These are phyloP conservation scores for Schizonepeta tenuifolia DNA, from an alignment of 257 asterid species.

Conservation along the genomic window DNA sequence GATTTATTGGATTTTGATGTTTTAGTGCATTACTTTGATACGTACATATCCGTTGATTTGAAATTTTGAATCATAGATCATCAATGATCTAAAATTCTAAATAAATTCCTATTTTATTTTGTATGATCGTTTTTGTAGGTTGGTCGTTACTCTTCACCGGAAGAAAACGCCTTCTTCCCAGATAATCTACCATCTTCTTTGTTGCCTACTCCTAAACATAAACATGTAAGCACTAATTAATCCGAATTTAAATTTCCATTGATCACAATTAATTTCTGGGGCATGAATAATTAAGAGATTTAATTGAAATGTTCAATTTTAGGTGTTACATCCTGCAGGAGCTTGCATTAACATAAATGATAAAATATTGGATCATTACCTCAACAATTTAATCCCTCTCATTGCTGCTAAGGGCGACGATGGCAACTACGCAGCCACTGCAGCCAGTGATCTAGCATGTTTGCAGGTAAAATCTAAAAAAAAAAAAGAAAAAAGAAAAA, in stretches of 20 bases:
- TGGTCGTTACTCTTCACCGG: constrained; percentile 71
- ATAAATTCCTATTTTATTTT: too few relatives aligned
- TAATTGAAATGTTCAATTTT: not conserved
- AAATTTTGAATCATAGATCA: too few relatives aligned
- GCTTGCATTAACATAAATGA: constrained; percentile 67
- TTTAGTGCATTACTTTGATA: too few relatives aligned
- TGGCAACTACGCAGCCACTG: constrained; percentile 57
- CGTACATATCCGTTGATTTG: too few relatives aligned
- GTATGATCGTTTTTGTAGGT: constrained; percentile 43
- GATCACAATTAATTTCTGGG: not conserved
- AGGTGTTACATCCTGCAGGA: constrained; percentile 75
- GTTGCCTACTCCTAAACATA: constrained; percentile 38
- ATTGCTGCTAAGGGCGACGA: constrained; percentile 53
- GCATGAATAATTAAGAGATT: not conserved
- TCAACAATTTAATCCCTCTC: constrained; percentile 59
- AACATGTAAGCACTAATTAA: constrained; percentile 42
- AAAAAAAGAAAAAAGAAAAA: too few relatives aligned
- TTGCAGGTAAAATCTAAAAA: constrained; percentile 95
- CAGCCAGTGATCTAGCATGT: constrained; percentile 64
- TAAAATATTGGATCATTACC: constrained; percentile 59
- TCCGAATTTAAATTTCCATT: not conserved
- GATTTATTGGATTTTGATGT: too few relatives aligned
- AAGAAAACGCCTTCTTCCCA: constrained; percentile 81
- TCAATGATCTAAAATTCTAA: too few relatives aligned
- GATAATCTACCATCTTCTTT: constrained; percentile 51